These are phyloP conservation scores for Schizochytrium sp. DNA, from an alignment of 108 stramenopile species.

Conservation along the genomic window DNA sequence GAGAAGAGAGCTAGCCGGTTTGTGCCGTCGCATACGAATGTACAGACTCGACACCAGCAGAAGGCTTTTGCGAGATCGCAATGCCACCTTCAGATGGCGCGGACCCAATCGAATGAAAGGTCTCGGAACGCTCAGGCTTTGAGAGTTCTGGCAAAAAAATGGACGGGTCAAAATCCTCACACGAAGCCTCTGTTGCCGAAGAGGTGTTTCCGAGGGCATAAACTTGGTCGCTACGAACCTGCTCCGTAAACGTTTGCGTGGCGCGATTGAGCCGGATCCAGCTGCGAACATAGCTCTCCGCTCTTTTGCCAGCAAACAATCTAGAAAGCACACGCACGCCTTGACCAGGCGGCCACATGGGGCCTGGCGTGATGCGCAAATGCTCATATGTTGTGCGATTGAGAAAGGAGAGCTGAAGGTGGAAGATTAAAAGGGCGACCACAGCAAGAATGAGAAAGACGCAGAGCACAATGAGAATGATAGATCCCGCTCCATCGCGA, in stretches of 20 bases:
- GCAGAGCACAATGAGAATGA: neutral
- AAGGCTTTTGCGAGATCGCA: neutral
- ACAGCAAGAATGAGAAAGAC: neutral
- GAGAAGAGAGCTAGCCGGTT: neutral
- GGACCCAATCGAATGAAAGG: neutral
- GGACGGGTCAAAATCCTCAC: neutral
- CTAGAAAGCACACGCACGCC: neutral
- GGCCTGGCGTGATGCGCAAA: slow-evolving; percentile 32
- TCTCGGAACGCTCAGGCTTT: neutral
- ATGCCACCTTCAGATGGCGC: neutral
- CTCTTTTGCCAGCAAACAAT: neutral
- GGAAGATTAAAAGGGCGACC: neutral
- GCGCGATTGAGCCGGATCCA: neutral
- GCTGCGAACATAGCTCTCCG: neutral
- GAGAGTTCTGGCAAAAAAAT: neutral
- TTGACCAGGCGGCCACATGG: neutral
- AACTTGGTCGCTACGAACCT: neutral
- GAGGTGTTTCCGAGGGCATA: neutral
- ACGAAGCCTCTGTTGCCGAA: neutral
- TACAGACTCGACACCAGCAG: neutral
- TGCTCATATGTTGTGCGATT: slow-evolving; percentile 26
- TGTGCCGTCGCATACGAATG: neutral
- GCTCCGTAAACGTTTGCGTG: neutral
- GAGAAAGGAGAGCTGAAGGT: neutral
- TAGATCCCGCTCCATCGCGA: neutral